Conservation (phyloP, 140 eudicot genomes). For the Cichorium intybus region DNA sequence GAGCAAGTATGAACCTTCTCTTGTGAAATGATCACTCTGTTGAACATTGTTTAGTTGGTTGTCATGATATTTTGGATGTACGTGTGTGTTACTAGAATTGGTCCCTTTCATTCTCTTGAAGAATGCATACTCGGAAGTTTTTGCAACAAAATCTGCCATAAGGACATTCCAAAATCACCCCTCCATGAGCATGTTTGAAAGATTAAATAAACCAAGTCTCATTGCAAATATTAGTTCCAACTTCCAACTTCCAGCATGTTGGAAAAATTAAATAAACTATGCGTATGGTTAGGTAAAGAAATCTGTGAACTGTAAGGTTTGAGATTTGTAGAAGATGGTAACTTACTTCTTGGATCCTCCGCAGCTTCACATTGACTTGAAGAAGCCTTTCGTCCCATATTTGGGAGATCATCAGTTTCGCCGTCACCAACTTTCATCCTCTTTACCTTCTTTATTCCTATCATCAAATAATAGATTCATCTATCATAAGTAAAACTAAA, state of each 20-base stretch:
- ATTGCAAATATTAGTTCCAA: background rate
- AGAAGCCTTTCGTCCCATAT: conserved; percentile 22
- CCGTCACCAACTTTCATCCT: conserved; percentile 32
- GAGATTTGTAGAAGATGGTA: background rate
- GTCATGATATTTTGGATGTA: conserved; percentile 21
- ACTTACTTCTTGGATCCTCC: conserved; percentile 34
- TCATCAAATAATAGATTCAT: conserved; percentile 18
- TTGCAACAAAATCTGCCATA: conserved; percentile 51
- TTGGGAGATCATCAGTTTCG: conserved; percentile 22
- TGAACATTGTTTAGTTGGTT: conserved; percentile 20
- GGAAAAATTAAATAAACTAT: background rate
- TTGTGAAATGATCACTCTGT: conserved; percentile 15
- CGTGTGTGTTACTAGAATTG: conserved; percentile 15
- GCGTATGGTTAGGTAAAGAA: background rate
- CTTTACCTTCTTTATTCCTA: conserved; percentile 42
- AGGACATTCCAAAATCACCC: background rate
- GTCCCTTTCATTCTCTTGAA: conserved; percentile 60
- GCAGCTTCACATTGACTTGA: conserved; percentile 25
- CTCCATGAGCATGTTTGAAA: background rate
- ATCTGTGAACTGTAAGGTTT: background rate
- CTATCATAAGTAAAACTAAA: background rate
- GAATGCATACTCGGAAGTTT: conserved; percentile 84
- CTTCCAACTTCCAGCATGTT: background rate
- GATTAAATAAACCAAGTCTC: background rate
- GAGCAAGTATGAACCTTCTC: conserved; percentile 48